Evolutionary conservation across 2,329 filamentous ascomycete genomes (phyloP).

Genomic region (Paraconiothyrium brasiliense): DNA sequence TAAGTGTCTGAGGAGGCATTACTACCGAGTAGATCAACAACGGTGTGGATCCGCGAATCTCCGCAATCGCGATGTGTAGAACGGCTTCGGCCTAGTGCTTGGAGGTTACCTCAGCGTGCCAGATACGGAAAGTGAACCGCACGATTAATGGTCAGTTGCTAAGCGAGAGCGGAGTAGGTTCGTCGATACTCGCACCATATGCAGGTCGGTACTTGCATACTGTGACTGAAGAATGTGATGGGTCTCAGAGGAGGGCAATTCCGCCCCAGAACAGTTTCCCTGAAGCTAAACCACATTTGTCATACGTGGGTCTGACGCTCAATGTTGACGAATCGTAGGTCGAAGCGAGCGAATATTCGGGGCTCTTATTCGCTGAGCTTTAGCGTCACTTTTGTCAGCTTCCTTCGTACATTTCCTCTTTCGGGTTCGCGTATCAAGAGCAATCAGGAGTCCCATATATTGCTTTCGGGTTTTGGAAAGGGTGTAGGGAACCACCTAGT

Average conservation of each 20-base stretch:
- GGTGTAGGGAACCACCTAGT: background rate
- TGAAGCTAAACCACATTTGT: background rate
- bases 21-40: background rate
- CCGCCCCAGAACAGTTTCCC: background rate
- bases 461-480: background rate
- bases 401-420: conserved; percentile 14
- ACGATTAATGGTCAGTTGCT: background rate
- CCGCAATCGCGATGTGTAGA: background rate
- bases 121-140: background rate
- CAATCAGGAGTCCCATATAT: background rate
- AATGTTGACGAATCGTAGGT: background rate
- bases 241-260: background rate
- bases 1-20: conserved; percentile 7
- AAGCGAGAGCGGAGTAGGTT: background rate
- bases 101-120: background rate
- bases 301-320: background rate
- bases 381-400: background rate
- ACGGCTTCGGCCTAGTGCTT: background rate
- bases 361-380: background rate
- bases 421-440: background rate
- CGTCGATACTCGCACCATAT: background rate
- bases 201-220: background rate
- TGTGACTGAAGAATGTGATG: background rate
- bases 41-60: background rate
- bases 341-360: background rate